Evolutionary conservation across 1,284 basidiomycete genomes (phyloP), one percentile per base, ranked within the genome.

Genomic region (Moesziomyces antarcticus): DNA sequence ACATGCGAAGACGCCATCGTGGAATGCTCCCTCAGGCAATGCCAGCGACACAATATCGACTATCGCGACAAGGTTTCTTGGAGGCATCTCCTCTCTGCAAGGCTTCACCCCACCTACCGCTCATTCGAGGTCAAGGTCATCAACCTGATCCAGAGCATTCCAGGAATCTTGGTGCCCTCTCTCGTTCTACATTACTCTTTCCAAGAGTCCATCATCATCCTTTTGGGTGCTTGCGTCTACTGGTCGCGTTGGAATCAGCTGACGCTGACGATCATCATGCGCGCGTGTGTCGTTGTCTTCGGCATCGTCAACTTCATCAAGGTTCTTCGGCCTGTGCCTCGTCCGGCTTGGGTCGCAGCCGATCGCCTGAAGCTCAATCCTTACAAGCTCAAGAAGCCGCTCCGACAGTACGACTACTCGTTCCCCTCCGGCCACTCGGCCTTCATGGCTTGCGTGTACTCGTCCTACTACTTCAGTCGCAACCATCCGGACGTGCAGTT

Each of bases 271-370:
- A 52, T 56, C 49, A 62, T 62, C 60, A 62, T 62, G 60, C 60
- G 60, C 27, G 42, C 60, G 3, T 62, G 60, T 48, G 51, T 62
- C 24, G 51, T 48, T 6, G 35, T 30, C 2, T 62, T 62, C n/a
- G 60, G 53, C 25, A 47, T 62, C 16, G 60, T 62, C 60, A 62
- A 62, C 49, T 41, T 62, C 42, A 62, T 62, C 60, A 62, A 62
- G 33, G 60, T 62, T 9, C 8, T 56, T 9, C 53, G 48, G 2
- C 60, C 60, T 16, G 60, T 62, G 6, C 60, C 60, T 2, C 60
- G 60, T 48, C 60, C 60, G 7, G 60, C 60, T n/a, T 62, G 60
- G 60, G 60, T 62, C 18, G 60, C 60, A 13, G 60, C 60, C 18
- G 35, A 42, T 24, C 60, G 60, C 25, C 49, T 62, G 48, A 62